Evolutionary conservation across 192 early-diverging fungal species (phyloP), one percentile per base, ranked within the genome.

Genomic region (Gaertneriomyces semiglobifer): DNA sequence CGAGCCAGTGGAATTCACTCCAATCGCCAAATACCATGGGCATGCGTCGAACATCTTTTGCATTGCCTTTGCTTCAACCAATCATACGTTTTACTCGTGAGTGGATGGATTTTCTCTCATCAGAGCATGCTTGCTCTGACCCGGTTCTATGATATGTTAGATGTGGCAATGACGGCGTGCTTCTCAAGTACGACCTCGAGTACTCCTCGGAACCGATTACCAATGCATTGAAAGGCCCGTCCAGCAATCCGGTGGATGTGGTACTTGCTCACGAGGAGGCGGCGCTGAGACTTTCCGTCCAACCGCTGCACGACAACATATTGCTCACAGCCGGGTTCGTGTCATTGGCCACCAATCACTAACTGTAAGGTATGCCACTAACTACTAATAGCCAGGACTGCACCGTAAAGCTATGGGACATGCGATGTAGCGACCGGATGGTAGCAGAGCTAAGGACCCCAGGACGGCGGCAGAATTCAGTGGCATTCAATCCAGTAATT

Each of bases 131-230:
- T 33, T 2, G 25, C 56, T 58, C 56, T 25, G 5, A 38, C 3
- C 3, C 56, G n/a, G 2, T 58, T 16, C 18, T 0, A 38, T 38
- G 8, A 16, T 1, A n/a, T 53, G 16, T 46, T 46, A 68, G 66
- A 12, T 68, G 66, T 42, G 66, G 58, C n/a, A 19, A 61, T 8
- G 66, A 68, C 56, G 66, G 66, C 42, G 48, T 68, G 43, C 11
- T 68, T 9, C 56, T 68, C 2, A n/a, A 68, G 14, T 68, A 60
- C 44, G 58, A 62, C 19, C 57, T 68, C 4, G 40, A 51, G 58
- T 44, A 44, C 20, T 42, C 60, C 0, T 11, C 60, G 12, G 25
- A 16, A 5, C 60, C 57, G 5, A 58, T 58, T 33, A 58, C 57
- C 50, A 58, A 33, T 8, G 57, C 57, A 58, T 6, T 64, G 33